These are phyloP conservation scores for Saccharomycopsis babjevae DNA, from an alignment of 805 yeast species.

Conservation along the genomic window DNA sequence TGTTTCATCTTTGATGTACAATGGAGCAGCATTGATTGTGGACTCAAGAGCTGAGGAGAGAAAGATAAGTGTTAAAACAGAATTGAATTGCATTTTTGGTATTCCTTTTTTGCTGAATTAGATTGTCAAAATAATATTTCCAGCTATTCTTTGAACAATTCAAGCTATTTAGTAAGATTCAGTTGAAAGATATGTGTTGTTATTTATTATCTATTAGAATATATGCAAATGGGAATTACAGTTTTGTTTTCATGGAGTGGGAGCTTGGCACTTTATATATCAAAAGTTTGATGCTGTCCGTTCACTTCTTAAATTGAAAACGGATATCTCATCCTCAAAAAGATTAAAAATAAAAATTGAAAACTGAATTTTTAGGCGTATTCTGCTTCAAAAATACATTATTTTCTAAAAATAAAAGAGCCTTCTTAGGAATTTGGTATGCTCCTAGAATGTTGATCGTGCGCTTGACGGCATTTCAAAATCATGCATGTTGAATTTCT, in stretches of 20 bases:
- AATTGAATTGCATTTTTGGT: background rate
- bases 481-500: background rate
- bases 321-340: background rate
- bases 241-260: background rate
- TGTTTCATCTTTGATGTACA: background rate
- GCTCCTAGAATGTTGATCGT: background rate
- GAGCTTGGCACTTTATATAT: background rate
- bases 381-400: background rate
- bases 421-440: background rate
- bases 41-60: background rate
- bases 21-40: background rate
- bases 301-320: background rate
- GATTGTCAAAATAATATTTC: too few species aligned
- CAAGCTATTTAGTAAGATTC: too few species aligned
- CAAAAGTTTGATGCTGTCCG: background rate
- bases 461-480: background rate
- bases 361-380: background rate
- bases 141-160: too few species aligned
- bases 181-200: too few species aligned
- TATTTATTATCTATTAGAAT: too few species aligned
- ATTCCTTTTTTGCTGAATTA: background rate
- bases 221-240: background rate
- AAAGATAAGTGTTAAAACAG: background rate
- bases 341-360: background rate
- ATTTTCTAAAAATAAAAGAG: constrained; percentile 1